phyloP scores from a whole-genome alignment of 331 rosid genomes.

The Pyrus hybrid region DNA sequence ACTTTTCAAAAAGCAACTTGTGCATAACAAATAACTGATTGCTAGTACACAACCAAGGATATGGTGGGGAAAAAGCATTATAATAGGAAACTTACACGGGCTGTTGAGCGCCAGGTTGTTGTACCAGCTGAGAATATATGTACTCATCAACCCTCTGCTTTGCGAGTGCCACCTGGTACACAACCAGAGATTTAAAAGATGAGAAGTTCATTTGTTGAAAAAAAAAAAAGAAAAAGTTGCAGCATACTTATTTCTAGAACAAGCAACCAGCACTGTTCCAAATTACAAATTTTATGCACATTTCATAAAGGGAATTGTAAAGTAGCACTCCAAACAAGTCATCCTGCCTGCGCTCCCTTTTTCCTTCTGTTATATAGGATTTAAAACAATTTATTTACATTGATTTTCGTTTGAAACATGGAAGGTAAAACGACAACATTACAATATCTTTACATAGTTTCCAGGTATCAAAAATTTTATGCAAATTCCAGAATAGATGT shows the following conservation, averaged over 20 bases:
- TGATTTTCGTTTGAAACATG: no score
- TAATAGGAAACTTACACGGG: slow-evolving; percentile 33
- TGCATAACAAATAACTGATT: background rate
- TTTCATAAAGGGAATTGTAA: background rate
- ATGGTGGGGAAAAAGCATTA: background rate
- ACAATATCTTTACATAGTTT: background rate
- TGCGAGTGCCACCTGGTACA: slow-evolving; percentile 77
- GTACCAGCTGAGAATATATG: slow-evolving; percentile 82
- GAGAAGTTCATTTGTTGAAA: background rate
- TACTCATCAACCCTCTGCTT: slow-evolving; percentile 91
- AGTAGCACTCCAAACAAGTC: no score
- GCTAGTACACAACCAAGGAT: background rate
- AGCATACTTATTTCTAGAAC: background rate
- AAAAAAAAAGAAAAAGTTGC: background rate
- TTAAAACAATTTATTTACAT: background rate
- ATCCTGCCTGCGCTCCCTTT: background rate
- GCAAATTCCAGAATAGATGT: background rate
- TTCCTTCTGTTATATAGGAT: background rate
- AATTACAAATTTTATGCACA: background rate
- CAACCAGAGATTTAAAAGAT: slow-evolving; percentile 7
- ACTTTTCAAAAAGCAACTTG: background rate
- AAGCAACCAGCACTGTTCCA: background rate
- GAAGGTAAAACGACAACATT: no score
- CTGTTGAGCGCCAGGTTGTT: slow-evolving; percentile 51
- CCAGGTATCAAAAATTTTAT: background rate